Base-by-base conservation (phyloP, 805 yeast genomes). In the Myxozyma lipomycoides region DNA sequence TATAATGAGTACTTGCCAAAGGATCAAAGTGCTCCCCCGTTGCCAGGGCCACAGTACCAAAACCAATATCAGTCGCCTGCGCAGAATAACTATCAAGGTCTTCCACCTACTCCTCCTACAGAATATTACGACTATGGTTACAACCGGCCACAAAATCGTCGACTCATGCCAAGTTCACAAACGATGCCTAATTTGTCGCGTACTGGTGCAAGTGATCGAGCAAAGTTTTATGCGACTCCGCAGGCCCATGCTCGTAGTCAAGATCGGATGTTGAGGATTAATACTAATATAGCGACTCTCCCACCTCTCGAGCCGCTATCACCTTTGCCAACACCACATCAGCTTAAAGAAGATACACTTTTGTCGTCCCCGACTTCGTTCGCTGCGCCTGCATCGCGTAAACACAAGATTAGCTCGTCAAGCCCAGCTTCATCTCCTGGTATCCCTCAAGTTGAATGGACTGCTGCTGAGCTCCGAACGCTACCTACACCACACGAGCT, bases 401-500 rank as follows among this genome's bases (percentile, higher is more conserved):
- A 23, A 6, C 6, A 10, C 38, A 6, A 15, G 6, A 6, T 35
- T 35, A 21, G 34, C 42, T 24, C 34, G 22, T 32, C 10, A 40
- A 40, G 47, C 15, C 18, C 40, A 18, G 35, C 23, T n/a, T 34
- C 32, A 19, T 45, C 50, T 10, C 54, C 57, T 19, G 42, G 39
- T 5, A 40, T 40, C 18, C 35, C 52, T 12, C 49, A 47, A 26
- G 49, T 43, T 17, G 44, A 39, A 30, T 43, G 46, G 49, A 42
- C 45, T 3, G 49, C 18, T 12, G 23, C 34, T 38, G 40, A 51
- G 26, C 43, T 58, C 18, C 52, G 60, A 21, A 30, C 41, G 18
- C 30, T 59, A 28, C 62, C 62, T 23, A 47, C 51, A 17, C 58
- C 62, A 24, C 48, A 55, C 21, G 43, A 34, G 37, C 49, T 58